Evolutionary conservation across 768 basidiomycete genomes (phyloP).

Genomic region (Favolaschia claudopus): DNA sequence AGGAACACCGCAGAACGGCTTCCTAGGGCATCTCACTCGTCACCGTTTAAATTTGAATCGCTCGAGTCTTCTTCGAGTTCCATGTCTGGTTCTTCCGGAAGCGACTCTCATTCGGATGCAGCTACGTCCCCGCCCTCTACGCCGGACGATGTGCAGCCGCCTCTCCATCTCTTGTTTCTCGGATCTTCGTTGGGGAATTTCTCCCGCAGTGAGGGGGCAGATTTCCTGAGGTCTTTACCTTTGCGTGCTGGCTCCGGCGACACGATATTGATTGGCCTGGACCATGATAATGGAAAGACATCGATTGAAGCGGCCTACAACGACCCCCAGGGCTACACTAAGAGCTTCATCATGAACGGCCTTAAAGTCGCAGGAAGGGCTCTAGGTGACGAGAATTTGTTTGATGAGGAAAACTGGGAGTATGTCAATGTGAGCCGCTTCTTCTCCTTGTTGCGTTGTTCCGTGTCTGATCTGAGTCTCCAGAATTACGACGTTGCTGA

Average conservation of each 20-base stretch:
- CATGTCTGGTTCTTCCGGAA: slow-evolving; percentile 40
- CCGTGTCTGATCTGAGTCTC: neutral
- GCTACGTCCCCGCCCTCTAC: slow-evolving; percentile 51
- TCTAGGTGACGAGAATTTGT: slow-evolving; percentile 71
- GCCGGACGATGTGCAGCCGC: slow-evolving; percentile 52
- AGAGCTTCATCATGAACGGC: slow-evolving; percentile 87
- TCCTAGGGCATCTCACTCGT: slow-evolving; percentile 14
- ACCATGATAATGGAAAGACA: slow-evolving; percentile 77
- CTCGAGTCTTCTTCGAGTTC: slow-evolving; percentile 51
- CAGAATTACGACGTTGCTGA: slow-evolving; percentile 30
- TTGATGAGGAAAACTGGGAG: slow-evolving; percentile 76
- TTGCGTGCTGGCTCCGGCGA: slow-evolving; percentile 78
- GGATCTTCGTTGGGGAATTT: slow-evolving; percentile 96
- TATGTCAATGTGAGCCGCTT: slow-evolving; percentile 67
- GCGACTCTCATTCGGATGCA: slow-evolving; percentile 31
- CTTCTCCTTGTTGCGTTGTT: neutral
- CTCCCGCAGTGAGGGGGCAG: slow-evolving; percentile 65
- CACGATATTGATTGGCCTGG: slow-evolving; percentile 89
- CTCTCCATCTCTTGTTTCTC: slow-evolving; percentile 88
- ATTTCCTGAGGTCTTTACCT: slow-evolving; percentile 82
- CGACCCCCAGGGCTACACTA: slow-evolving; percentile 76
- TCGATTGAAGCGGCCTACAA: slow-evolving; percentile 89
- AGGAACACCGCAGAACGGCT: slow-evolving; percentile 21
- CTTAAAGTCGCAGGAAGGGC: slow-evolving; percentile 71
- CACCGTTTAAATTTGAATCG: slow-evolving; percentile 14